Conservation (phyloP, 2,329 filamentous ascomycete species). For the Aspergillus alliaceus region DNA sequence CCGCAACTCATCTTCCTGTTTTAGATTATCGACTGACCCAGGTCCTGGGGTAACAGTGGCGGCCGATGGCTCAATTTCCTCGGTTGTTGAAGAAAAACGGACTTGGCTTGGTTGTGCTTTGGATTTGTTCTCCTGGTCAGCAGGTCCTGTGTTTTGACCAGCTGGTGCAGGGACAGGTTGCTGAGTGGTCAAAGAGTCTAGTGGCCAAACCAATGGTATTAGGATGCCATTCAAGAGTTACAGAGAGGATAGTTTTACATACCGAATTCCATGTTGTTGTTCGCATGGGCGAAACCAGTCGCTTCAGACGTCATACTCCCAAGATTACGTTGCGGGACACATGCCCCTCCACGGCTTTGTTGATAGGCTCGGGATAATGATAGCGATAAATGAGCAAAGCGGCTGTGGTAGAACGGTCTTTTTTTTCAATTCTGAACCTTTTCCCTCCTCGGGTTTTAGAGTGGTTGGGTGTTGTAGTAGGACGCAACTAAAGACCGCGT, state of each 20-base stretch:
- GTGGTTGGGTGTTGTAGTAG: constrained; percentile 1
- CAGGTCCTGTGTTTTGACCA: constrained; percentile 22
- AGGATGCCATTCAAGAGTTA: constrained; percentile 3
- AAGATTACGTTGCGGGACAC: constrained; percentile 30
- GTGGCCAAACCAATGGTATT: constrained; percentile 3
- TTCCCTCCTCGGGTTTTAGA: not conserved
- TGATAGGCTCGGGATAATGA: not conserved
- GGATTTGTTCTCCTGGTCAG: constrained; percentile 29
- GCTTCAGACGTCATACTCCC: constrained; percentile 39
- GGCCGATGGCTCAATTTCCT: constrained; percentile 63
- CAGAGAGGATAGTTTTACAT: constrained; percentile 23
- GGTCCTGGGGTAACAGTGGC: constrained; percentile 18
- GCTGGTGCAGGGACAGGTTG: constrained; percentile 22
- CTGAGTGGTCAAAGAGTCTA: constrained; percentile 21
- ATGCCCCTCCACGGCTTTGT: constrained; percentile 30
- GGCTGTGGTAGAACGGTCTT: not conserved
- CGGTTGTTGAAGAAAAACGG: constrained; percentile 69
- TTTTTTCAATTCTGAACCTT: not conserved
- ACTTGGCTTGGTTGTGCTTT: constrained; percentile 48
- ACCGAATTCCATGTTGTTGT: constrained; percentile 31
- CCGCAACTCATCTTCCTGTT: constrained; percentile 63
- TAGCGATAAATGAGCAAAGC: not conserved
- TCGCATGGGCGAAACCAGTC: constrained; percentile 26
- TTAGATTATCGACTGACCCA: constrained; percentile 24
- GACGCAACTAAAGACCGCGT: not conserved